These are phyloP conservation scores for Suillus tomentosus DNA, from an alignment of 768 basidiomycete species.

Conservation along the genomic window DNA sequence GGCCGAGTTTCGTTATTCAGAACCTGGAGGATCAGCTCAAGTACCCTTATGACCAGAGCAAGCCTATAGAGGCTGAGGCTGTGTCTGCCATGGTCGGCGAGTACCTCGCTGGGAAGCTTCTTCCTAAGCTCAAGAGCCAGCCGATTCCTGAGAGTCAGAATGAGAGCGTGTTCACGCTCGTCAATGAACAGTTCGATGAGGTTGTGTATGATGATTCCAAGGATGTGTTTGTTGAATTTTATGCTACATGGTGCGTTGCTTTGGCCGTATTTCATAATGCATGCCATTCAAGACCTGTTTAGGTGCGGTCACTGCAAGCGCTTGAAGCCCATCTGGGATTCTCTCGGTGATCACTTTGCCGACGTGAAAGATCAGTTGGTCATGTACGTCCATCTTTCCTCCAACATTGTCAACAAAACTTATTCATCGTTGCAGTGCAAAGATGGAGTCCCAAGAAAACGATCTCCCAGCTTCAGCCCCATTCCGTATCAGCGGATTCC, in stretches of 20 bases:
- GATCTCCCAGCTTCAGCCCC: slow-evolving; percentile 87
- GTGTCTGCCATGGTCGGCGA: slow-evolving; percentile 61
- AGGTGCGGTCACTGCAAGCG: slow-evolving; percentile 98
- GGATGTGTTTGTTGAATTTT: slow-evolving; percentile 97
- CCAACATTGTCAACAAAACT: slow-evolving; percentile 2
- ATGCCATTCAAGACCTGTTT: slow-evolving; percentile 1
- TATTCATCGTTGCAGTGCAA: slow-evolving; percentile 58
- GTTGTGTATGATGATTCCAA: slow-evolving; percentile 84
- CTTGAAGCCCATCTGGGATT: slow-evolving; percentile 92
- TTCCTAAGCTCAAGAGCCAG: slow-evolving; percentile 88
- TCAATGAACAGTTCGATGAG: slow-evolving; percentile 88
- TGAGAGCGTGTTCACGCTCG: slow-evolving; percentile 79
- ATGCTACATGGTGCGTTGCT: slow-evolving; percentile 83
- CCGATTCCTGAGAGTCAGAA: slow-evolving; percentile 83
- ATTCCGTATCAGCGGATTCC: slow-evolving; percentile 89
- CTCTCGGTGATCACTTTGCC: slow-evolving; percentile 82
- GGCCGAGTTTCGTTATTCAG: slow-evolving; percentile 96
- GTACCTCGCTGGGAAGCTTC: slow-evolving; percentile 71
- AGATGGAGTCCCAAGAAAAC: slow-evolving; percentile 96
- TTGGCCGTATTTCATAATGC: slow-evolving; percentile 1
- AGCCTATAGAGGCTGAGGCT: slow-evolving; percentile 56
- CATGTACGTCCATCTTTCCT: slow-evolving; percentile 55
- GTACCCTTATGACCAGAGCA: slow-evolving; percentile 79
- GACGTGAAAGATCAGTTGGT: slow-evolving; percentile 69
- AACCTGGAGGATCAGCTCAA: slow-evolving; percentile 82